phyloP scores from a whole-genome alignment of 768 basidiomycete genomes.

The Candolleomyces efflorescens region DNA sequence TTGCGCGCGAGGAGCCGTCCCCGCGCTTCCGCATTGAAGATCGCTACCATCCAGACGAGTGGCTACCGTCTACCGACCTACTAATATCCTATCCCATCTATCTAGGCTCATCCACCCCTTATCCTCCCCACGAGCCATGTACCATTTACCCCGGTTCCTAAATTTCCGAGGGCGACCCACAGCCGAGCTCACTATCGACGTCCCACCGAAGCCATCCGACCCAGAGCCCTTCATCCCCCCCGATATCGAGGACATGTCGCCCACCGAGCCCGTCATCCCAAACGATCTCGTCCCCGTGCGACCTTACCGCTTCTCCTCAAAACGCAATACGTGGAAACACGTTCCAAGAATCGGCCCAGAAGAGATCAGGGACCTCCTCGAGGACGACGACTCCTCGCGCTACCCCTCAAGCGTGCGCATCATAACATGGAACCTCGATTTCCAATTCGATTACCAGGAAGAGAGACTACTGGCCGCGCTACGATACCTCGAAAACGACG shows the following conservation, averaged over 20 bases:
- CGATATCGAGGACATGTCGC: conserved; percentile 3
- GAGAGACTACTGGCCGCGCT: conserved; percentile 47
- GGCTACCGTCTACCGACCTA: no score
- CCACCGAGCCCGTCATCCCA: conserved; percentile 20
- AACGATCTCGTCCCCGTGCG: conserved; percentile 25
- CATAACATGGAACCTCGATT: conserved; percentile 74
- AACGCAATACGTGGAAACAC: conserved; percentile 44
- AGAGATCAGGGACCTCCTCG: conserved; percentile 18
- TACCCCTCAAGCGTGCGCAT: conserved; percentile 45
- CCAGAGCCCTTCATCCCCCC: conserved; percentile 16
- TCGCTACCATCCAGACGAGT: neutral
- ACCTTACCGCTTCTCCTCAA: conserved; percentile 36
- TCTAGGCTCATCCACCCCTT: neutral
- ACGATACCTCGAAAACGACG: conserved; percentile 48
- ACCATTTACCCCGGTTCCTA: neutral
- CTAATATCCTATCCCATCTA: neutral
- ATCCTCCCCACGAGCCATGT: neutral
- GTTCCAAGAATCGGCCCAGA: conserved; percentile 24
- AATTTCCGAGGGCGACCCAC: neutral
- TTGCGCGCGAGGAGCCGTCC: neutral
- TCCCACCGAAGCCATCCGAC: neutral
- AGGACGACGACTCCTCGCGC: conserved; percentile 22
- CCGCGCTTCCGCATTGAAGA: no score
- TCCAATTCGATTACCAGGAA: conserved; percentile 27
- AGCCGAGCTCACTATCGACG: neutral